Base-by-base conservation (phyloP, 2,329 filamentous ascomycete species). In the Ophiocordyceps camponoti-floridani region DNA sequence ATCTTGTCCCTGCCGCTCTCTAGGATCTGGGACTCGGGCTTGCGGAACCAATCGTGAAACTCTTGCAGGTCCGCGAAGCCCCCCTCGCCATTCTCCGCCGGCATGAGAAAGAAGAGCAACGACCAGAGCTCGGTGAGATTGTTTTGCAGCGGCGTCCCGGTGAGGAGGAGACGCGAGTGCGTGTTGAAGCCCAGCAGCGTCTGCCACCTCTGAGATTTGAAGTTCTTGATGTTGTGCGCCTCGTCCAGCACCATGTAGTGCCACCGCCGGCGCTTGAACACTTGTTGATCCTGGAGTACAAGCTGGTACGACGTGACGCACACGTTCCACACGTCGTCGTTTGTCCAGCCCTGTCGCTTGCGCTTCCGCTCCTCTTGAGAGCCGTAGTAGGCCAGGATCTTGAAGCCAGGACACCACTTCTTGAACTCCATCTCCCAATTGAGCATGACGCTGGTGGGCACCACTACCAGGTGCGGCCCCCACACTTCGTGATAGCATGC, bases 341-440 rank as follows among this genome's bases (percentile, higher is more conserved):
- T 85, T 53, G 82, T 86, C 91, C 91, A 98, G 2, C 91, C 89
- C 55, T 82, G 78, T 27, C 93, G 82, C 62, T 96, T 96, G 51
- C 81, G 73, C 58, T 85, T 88, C 41, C 91, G 81, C 62, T 98
- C 91, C 52, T 95, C 87, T 54, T 88, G 83, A 40, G 82, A 85
- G 40, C 93, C 91, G 58, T 96, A 98, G 64, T 98, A 98, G 0
- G 88, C 91, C 47, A 98, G 70, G 46, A 98, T 94, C 59, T 95
- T 96, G 70, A 98, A 98, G 0, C 91, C 89, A 3, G 93, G 91
- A 46, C 88, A 85, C 77, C 89, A 98, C 60, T 98, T 98, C 58
- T 96, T 96, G 72, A 98, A 98, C 62, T 98, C 91, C 83, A 96
- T 96, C 61, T 98, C 93, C 91, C 91, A 98, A 58, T 98, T 98